Evolutionary conservation across 768 basidiomycete genomes (phyloP).

Genomic region (Termitomyces bulborhizus): DNA sequence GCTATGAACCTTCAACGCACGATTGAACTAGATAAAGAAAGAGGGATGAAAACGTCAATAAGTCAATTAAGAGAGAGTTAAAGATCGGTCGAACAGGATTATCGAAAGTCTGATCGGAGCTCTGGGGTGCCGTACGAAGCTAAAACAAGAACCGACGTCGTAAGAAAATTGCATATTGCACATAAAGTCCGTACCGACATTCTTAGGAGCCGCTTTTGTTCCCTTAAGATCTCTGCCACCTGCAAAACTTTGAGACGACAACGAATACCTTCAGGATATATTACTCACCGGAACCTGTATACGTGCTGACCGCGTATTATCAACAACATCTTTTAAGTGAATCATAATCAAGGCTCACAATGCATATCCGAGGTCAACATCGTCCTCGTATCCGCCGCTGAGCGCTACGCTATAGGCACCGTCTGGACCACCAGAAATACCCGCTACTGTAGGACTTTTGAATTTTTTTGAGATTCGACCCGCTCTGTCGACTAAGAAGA

Average conservation of each 20-base stretch:
- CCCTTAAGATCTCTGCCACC: conserved; percentile 87
- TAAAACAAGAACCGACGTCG: conserved; percentile 20
- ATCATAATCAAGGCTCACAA: conserved; percentile 49
- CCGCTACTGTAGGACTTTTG: conserved; percentile 73
- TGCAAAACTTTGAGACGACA: conserved; percentile 16
- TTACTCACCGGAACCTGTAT: conserved; percentile 66
- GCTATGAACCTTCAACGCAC: conserved; percentile 50
- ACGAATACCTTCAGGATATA: not conserved
- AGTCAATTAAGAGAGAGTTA: not conserved
- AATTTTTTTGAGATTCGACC: conserved; percentile 3
- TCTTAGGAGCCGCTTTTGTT: conserved; percentile 77
- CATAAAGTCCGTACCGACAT: conserved; percentile 42
- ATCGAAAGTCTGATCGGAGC: conserved; percentile 77
- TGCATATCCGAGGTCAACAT: conserved; percentile 74
- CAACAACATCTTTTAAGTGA: not conserved
- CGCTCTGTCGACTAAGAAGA: not conserved
- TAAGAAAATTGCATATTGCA: not conserved
- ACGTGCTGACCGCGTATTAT: conserved; percentile 45
- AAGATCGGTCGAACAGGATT: conserved; percentile 31
- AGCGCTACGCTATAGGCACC: conserved; percentile 86
- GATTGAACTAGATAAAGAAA: conserved; percentile 45
- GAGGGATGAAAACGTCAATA: not conserved
- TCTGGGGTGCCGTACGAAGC: conserved; percentile 89
- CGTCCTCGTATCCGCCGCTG: conserved; percentile 86
- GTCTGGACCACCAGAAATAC: conserved; percentile 58